phyloP scores from a whole-genome alignment of 208 protist species.

The Acanthamoeba sp. region DNA sequence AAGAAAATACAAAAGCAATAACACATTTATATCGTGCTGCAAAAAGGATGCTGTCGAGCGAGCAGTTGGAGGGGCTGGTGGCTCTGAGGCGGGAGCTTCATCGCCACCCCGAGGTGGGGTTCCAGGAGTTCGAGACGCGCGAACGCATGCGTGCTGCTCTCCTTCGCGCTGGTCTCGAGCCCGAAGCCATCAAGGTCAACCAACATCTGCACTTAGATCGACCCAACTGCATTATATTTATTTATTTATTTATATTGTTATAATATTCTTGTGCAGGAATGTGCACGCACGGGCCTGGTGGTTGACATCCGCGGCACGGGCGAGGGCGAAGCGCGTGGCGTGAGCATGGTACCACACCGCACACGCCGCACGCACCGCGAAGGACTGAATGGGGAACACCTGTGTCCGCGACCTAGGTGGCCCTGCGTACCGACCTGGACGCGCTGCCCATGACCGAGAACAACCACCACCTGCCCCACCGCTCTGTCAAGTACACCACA shows the following conservation, averaged over 20 bases:
- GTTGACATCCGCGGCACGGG: slow-evolving; percentile 74
- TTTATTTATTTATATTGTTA: neutral
- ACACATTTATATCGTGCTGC: too few species aligned
- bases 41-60: neutral
- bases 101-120: slow-evolving; percentile 77
- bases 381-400: too few species aligned
- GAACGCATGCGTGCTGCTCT: neutral
- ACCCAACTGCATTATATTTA: neutral
- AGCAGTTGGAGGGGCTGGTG: neutral
- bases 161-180: slow-evolving; percentile 20
- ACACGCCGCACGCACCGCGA: too few species aligned
- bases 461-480: slow-evolving; percentile 75
- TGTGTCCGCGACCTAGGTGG: too few species aligned
- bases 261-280: neutral
- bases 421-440: slow-evolving; percentile 81
- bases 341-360: neutral
- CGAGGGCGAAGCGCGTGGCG: neutral
- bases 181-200: slow-evolving; percentile 43
- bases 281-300: slow-evolving; percentile 63
- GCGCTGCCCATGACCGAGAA: slow-evolving; percentile 82
- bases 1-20: too few species aligned
- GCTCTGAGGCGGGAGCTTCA: slow-evolving; percentile 72
- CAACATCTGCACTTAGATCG: neutral
- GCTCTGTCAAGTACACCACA: slow-evolving; percentile 38
- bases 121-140: slow-evolving; percentile 60